These are phyloP conservation scores for Moelleriella libera DNA, from an alignment of 2,329 filamentous ascomycete genomes.

Conservation along the genomic window DNA sequence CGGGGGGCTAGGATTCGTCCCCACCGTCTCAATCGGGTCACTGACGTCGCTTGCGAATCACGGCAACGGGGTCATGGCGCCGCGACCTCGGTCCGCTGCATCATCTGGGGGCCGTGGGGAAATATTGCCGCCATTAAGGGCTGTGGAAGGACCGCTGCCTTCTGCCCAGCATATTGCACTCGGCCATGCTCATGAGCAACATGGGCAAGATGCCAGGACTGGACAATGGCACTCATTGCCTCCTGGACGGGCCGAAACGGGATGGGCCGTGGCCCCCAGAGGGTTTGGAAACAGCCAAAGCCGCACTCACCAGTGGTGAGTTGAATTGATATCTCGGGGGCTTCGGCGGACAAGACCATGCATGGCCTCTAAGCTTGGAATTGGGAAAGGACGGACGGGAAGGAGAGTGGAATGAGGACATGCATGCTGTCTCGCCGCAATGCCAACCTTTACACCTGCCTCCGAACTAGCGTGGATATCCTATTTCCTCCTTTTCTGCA, in stretches of 20 bases:
- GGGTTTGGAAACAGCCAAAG: slow-evolving; percentile 6
- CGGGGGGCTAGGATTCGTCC: slow-evolving; percentile 22
- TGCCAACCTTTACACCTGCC: too few species aligned
- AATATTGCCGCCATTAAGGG: slow-evolving; percentile 32
- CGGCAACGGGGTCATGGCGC: slow-evolving; percentile 18
- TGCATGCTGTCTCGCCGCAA: too few species aligned
- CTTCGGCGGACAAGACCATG: too few species aligned
- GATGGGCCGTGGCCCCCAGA: slow-evolving; percentile 20
- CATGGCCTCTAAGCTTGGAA: too few species aligned
- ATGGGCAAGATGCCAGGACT: slow-evolving; percentile 20
- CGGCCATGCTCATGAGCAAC: slow-evolving; percentile 18
- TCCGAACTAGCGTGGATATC: too few species aligned
- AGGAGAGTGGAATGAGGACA: too few species aligned
- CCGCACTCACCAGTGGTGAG: slow-evolving; percentile 1
- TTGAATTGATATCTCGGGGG: too few species aligned
- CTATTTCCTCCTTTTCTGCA: too few species aligned
- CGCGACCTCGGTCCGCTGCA: slow-evolving; percentile 22
- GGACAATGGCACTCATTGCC: slow-evolving; percentile 21
- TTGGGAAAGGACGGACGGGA: too few species aligned
- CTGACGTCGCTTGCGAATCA: slow-evolving; percentile 27
- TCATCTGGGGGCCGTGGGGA: slow-evolving; percentile 23
- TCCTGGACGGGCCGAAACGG: slow-evolving; percentile 17
- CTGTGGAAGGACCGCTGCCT: slow-evolving; percentile 23
- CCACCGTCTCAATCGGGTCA: slow-evolving; percentile 18
- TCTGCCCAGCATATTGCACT: slow-evolving; percentile 7